Evolutionary conservation across 441 rosid species (phyloP), one percentile per base, ranked within the genome.

Genomic region (Breynia disticha): DNA sequence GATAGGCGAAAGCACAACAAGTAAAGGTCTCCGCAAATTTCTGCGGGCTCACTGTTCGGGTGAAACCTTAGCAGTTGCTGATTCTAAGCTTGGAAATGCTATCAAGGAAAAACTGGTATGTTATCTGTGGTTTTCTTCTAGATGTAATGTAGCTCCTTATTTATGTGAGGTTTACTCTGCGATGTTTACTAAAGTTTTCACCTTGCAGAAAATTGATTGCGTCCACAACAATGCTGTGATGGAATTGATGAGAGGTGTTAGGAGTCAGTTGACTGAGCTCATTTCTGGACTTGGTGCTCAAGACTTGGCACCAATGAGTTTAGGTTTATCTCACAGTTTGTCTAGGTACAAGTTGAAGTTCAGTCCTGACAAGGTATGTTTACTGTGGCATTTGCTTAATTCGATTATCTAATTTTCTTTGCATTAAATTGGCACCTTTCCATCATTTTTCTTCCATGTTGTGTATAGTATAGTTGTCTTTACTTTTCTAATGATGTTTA

Each of bases 261-360:
- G 97, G 67, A 78, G 80, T 59, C 98, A 91, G 71, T 67, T 91
- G 61, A 76, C 89, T 7, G 98, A 91, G 48, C 95, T 91, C 48
- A 82, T 91, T 17, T 60, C 90, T 62, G 98, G 97, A 54, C 68
- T 91, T 50, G 89, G 76, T 50, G 79, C 68, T 46, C 89, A 86
- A 67, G 97, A 88, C 62, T 69, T 91, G 72, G 91, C 90, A 35
- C 97, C 97, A 42, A 88, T 91, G 98, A 86, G 95, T 48, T 77
- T 91, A 72, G 98, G 98, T 67, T 76, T 88, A 62, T 93, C 98
- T 54, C 95, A 86, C 63, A 93, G 95, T 46, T 68, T 91, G 22
- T 90, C 95, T 41, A 69, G 97, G 70, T 88, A 82, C 70, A 91
- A 78, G 77, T 73, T 88, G 54, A 91, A 88, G 70, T 88, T 88